Percentiles rank a stretch among this genome's conserved stretches.
phyloP scores from a whole-genome alignment of 441 rosid species.

The Croton laevigatus region DNA sequence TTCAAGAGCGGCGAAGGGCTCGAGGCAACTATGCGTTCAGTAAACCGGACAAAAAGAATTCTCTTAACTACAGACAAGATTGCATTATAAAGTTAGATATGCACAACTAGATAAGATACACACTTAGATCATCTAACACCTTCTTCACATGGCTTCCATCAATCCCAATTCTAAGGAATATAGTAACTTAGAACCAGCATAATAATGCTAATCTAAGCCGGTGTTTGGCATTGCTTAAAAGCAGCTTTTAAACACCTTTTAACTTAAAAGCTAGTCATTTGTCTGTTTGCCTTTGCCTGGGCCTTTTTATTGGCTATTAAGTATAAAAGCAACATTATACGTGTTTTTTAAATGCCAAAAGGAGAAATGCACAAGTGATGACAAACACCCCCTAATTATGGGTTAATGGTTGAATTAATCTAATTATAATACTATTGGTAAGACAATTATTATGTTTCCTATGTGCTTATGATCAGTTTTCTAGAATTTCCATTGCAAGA shows the following conservation, averaged over 20 bases:
- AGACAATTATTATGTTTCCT: conserved; percentile 8
- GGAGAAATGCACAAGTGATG: too few relatives aligned
- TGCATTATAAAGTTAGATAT: conserved; percentile 14
- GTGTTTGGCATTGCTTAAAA: too few relatives aligned
- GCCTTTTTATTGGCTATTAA: too few relatives aligned
- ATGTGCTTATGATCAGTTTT: background rate
- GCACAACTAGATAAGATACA: conserved; percentile 6
- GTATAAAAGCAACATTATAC: too few relatives aligned
- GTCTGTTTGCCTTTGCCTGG: too few relatives aligned
- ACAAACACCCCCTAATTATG: too few relatives aligned
- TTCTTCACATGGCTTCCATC: conserved; percentile 11
- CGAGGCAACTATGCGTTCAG: conserved; percentile 36
- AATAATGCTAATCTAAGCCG: background rate
- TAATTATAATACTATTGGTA: background rate
- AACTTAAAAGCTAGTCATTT: too few relatives aligned
- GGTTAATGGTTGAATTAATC: background rate
- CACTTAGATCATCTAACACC: conserved; percentile 1
- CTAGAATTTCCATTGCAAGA: background rate
- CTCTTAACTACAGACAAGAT: conserved; percentile 12
- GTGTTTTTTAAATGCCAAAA: too few relatives aligned
- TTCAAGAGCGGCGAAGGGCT: conserved; percentile 45
- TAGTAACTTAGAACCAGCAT: background rate
- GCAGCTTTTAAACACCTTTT: too few relatives aligned
- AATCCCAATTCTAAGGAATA: conserved; percentile 19
- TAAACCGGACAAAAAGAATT: conserved; percentile 19